Conservation (phyloP, 176 grass and related monocot species). For the Cenchrus purpureus region DNA sequence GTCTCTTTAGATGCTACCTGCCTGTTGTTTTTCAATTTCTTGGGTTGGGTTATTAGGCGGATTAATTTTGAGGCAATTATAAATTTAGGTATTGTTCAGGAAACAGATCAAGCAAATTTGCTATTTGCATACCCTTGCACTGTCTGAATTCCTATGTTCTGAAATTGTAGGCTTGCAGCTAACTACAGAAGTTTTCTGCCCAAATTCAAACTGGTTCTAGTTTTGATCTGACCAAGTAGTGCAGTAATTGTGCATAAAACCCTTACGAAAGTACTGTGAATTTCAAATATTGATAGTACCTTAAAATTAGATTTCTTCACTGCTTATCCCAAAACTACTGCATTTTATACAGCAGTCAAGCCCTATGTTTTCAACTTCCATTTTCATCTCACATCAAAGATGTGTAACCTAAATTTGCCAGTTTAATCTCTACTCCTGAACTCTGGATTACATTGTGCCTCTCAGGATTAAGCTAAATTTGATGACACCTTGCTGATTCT, state of each 20-base stretch:
- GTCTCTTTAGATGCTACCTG: neutral
- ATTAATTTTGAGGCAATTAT: constrained; percentile 15
- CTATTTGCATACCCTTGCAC: neutral
- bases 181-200: constrained; percentile 8
- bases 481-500: constrained; percentile 36
- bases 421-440: constrained; percentile 2
- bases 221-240: neutral
- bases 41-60: neutral
- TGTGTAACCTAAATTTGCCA: constrained; percentile 19
- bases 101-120: constrained; percentile 10
- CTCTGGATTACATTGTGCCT: neutral
- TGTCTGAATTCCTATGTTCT: constrained; percentile 2
- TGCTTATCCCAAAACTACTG: neutral
- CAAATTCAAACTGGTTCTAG: neutral
- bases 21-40: neutral
- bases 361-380: neutral
- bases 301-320: neutral
- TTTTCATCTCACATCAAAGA: constrained; percentile 12
- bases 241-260: neutral
- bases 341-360: neutral
- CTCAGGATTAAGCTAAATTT: neutral
- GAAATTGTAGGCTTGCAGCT: neutral
- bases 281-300: constrained; percentile 9
- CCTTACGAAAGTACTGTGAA: neutral
- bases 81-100: constrained; percentile 12